Percentiles rank a stretch among this genome's conserved stretches.
Evolutionary conservation across 306 rosid genomes (phyloP).

Genomic region (Casuarina glauca): DNA sequence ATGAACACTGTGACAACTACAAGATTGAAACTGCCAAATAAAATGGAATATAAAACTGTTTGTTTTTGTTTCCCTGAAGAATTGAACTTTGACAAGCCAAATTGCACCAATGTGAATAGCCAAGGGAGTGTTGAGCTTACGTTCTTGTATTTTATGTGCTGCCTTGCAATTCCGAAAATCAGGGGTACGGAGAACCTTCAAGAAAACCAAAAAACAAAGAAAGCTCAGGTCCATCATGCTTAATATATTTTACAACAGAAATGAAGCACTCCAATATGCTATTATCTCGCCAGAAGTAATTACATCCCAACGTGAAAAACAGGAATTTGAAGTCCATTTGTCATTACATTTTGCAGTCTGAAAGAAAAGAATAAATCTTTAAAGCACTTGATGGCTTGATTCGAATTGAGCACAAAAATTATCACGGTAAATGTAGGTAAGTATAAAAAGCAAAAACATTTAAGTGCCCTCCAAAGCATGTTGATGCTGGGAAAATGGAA

Average conservation of each 20-base stretch:
- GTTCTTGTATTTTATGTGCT: conserved; percentile 66
- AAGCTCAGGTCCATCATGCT: conserved; percentile 21
- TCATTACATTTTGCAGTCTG: neutral
- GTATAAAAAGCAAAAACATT: neutral
- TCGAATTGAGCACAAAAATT: neutral
- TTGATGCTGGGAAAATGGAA: neutral
- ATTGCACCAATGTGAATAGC: conserved; percentile 7
- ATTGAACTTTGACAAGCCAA: neutral
- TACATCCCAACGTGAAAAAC: neutral
- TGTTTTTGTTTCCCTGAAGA: neutral
- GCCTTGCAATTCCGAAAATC: conserved; percentile 70
- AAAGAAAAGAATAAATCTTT: neutral
- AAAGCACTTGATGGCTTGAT: neutral
- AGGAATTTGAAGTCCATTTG: neutral
- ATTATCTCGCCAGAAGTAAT: neutral
- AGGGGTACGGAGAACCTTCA: conserved; percentile 63
- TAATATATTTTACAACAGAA: conserved; percentile 12
- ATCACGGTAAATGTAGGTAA: neutral
- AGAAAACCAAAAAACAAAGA: conserved; percentile 27
- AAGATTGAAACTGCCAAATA: neutral
- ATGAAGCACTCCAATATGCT: neutral
- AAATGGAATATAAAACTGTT: neutral
- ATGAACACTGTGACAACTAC: neutral
- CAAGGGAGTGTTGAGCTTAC: conserved; percentile 46
- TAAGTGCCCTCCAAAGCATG: neutral